Evolutionary conservation across 2,329 filamentous ascomycete genomes (phyloP), one percentile per base, ranked within the genome.

Genomic region (Emmonsiellopsis sp.): DNA sequence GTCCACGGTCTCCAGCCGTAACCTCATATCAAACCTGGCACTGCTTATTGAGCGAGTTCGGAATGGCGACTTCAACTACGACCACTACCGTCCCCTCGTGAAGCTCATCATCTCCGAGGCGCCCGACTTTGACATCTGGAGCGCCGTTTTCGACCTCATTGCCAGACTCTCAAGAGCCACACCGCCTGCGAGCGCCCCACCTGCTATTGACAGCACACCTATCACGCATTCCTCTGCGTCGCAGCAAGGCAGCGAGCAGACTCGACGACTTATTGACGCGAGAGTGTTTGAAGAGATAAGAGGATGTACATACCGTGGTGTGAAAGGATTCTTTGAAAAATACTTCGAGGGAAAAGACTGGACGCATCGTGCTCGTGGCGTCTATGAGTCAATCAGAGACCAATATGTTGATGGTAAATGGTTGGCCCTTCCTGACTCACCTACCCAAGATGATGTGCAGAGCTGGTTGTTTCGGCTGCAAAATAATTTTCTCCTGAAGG

Each of bases 301-400:
- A 3, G 20, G n/a, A 2, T 58, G 57, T 50, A 61, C 54, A 34
- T 56, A 52, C 50, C 44, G 43, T 31, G 50, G 54, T 50, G 58
- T 62, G 11, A 42, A 54, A 7, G 57, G 2, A 57, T 20, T 61
- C 50, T 57, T 58, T 40, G 41, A 30, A 2, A 63, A 63, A 50
- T 61, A 63, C 47, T 63, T 62, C 52, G 50, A 60, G 43, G 56
- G 52, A 42, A 62, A 57, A 46, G 32, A 53, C 46, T 61, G 57
- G 58, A 56, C n/a, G n/a, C n/a, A n/a, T n/a, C n/a, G n/a, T n/a
- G n/a, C n/a, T n/a, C n/a, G n/a, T n/a, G n/a, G n/a, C n/a, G n/a
- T n/a, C n/a, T n/a, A n/a, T n/a, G n/a, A n/a, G n/a, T n/a, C n/a
- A n/a, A n/a, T n/a, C n/a, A n/a, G n/a, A n/a, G n/a, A 30, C 9